Conservation (phyloP, 2,329 filamentous ascomycete species). For the Hirsutella thompsonii region DNA sequence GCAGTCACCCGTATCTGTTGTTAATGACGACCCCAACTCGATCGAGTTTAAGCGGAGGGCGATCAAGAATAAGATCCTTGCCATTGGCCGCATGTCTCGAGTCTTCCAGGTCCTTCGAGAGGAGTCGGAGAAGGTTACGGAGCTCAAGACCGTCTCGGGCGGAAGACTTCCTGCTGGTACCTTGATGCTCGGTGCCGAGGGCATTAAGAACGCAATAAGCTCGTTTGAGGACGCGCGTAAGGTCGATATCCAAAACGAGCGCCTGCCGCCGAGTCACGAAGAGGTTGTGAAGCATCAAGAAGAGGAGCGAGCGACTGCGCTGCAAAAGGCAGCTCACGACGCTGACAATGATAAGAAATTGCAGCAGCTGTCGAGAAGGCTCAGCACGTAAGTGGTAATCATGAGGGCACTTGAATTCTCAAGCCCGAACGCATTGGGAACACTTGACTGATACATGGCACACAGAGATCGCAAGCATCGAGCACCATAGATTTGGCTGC, state of each 20-base stretch:
- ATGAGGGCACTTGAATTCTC: not conserved
- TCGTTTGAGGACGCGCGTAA: constrained; percentile 95
- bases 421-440: too few relatives aligned
- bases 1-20: constrained; percentile 45
- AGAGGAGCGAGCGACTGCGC: constrained; percentile 66
- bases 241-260: constrained; percentile 93
- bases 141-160: constrained; percentile 92
- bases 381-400: constrained; percentile 65
- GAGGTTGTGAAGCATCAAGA: constrained; percentile 78
- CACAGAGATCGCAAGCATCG: constrained; percentile 19
- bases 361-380: constrained; percentile 74
- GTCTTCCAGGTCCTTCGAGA: constrained; percentile 98
- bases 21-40: constrained; percentile 59
- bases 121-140: constrained; percentile 91
- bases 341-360: constrained; percentile 86
- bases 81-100: constrained; percentile 88
- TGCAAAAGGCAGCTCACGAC: constrained; percentile 76
- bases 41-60: constrained; percentile 90
- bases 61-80: constrained; percentile 99
- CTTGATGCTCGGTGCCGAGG: constrained; percentile 94
- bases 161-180: constrained; percentile 88
- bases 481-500: constrained; percentile 1
- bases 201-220: constrained; percentile 96
- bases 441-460: too few relatives aligned
- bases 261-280: constrained; percentile 81